A percentile compares a stretch with the other conserved stretches of the same genome.
These are phyloP conservation scores for Sarocladiaceae sp. DNA, from an alignment of 2,329 filamentous ascomycete species.

Conservation along the genomic window DNA sequence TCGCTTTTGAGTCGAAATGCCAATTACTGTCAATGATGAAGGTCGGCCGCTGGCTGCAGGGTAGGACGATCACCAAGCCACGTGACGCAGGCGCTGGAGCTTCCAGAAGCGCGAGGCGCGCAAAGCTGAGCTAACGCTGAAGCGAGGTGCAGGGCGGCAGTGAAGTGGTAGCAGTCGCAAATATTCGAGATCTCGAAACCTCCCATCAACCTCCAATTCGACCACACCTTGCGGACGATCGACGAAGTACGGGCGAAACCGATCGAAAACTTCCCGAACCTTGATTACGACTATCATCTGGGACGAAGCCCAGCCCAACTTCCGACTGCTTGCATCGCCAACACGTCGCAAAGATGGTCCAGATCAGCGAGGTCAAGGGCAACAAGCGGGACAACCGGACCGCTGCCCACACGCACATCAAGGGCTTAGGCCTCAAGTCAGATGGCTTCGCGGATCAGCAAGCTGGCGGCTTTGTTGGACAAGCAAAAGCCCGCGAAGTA, in stretches of 20 bases:
- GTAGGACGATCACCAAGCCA: background rate
- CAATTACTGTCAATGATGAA: background rate
- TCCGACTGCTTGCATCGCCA: background rate
- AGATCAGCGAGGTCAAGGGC: conserved; percentile 91
- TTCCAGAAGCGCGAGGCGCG: conserved; percentile 8
- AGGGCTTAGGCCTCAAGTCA: conserved; percentile 77
- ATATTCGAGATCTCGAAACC: conserved; percentile 8
- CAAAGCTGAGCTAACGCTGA: too few relatives aligned
- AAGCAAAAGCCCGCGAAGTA: conserved; percentile 83
- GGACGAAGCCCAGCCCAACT: background rate
- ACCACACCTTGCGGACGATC: background rate
- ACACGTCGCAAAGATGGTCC: conserved; percentile 56
- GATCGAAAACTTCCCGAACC: background rate
- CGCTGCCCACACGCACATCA: conserved; percentile 96
- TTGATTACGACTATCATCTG: background rate
- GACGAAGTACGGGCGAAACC: background rate
- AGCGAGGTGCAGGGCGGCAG: background rate
- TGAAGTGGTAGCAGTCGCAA: conserved; percentile 7
- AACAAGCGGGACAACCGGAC: conserved; percentile 94
- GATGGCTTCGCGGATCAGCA: conserved; percentile 82
- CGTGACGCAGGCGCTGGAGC: conserved; percentile 5
- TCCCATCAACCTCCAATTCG: conserved; percentile 3
- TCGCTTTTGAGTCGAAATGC: too few relatives aligned
- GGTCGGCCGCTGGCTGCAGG: background rate
- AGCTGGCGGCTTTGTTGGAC: conserved; percentile 81